Evolutionary conservation across 2,329 filamentous ascomycete genomes (phyloP).

Genomic region (Rhinocladiella mackenziei): DNA sequence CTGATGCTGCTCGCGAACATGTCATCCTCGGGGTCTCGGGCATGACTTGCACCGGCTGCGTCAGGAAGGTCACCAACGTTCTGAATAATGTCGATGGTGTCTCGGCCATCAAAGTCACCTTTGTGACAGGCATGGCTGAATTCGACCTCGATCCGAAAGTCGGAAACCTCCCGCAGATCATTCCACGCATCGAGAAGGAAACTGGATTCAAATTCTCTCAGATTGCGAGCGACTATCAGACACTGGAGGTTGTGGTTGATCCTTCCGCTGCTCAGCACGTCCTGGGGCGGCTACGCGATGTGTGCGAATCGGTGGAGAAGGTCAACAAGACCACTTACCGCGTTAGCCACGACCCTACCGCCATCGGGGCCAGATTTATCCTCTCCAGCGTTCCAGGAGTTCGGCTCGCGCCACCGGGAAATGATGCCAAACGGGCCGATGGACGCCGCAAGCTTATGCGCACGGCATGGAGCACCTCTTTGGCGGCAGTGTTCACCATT

Average conservation of each 20-base stretch:
- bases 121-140: slow-evolving; percentile 62
- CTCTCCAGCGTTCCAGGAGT: too few relatives aligned
- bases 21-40: slow-evolving; percentile 59
- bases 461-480: slow-evolving; percentile 45
- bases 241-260: slow-evolving; percentile 47
- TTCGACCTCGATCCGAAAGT: slow-evolving; percentile 54
- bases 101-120: slow-evolving; percentile 57
- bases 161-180: slow-evolving; percentile 41
- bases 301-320: too few relatives aligned
- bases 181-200: slow-evolving; percentile 42
- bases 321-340: too few relatives aligned
- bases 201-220: slow-evolving; percentile 68
- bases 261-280: slow-evolving; percentile 30
- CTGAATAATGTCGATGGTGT: slow-evolving; percentile 50
- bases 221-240: slow-evolving; percentile 46
- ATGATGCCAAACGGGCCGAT: too few relatives aligned
- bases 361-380: too few relatives aligned
- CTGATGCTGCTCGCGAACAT: too few relatives aligned
- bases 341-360: too few relatives aligned
- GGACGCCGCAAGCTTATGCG: slow-evolving; percentile 42
- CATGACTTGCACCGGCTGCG: slow-evolving; percentile 71
- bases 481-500: slow-evolving; percentile 55
- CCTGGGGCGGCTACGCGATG: too few relatives aligned
- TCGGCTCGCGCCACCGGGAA: too few relatives aligned
- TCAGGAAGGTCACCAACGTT: slow-evolving; percentile 57